Conservation (phyloP, 202 grass and related monocot species). For the Setaria italica region DNA sequence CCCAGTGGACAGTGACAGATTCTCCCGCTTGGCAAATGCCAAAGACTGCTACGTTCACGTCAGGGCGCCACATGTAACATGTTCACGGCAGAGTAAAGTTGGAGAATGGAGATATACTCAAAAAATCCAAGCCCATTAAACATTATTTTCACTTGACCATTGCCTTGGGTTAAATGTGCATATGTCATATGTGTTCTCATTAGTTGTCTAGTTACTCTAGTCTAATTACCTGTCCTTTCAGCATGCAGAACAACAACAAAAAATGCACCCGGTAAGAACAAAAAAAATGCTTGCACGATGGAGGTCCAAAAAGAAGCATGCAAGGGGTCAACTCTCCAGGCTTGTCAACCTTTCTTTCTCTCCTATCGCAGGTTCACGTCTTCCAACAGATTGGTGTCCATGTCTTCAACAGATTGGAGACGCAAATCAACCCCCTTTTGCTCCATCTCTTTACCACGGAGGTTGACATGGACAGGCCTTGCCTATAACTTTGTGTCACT, state of each 20-base stretch:
- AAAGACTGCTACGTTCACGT: background rate
- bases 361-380: background rate
- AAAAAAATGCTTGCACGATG: background rate
- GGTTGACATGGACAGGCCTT: background rate
- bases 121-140: background rate
- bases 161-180: background rate
- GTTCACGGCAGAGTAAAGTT: background rate
- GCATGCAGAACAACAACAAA: background rate
- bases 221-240: background rate
- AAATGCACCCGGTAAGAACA: background rate
- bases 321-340: slow-evolving; percentile 14
- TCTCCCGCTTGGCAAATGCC: background rate
- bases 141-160: too few species aligned
- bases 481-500: slow-evolving; percentile 9
- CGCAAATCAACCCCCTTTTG: background rate
- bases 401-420: background rate
- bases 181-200: background rate
- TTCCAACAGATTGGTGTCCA: background rate
- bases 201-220: background rate
- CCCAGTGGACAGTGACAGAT: background rate
- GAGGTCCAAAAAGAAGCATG: background rate
- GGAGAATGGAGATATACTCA: background rate
- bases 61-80: background rate
- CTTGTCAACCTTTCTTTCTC: slow-evolving; percentile 28
- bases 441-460: slow-evolving; percentile 1